These are phyloP conservation scores for Wickerhamiella bombiphila DNA, from an alignment of 805 yeast species.

Conservation along the genomic window DNA sequence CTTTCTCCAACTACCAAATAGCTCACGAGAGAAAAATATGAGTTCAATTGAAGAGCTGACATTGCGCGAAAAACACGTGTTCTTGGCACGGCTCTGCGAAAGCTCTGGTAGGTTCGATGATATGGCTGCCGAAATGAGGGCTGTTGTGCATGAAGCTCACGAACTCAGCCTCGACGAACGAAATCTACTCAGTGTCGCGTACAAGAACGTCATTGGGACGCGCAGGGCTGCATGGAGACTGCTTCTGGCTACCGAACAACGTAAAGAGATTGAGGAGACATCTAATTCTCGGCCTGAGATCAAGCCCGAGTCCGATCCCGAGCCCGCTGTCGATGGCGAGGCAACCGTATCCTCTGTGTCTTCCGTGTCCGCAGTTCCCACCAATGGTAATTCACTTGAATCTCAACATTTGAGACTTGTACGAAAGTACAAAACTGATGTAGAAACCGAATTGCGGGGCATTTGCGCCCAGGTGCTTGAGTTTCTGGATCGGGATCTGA, in stretches of 20 bases:
- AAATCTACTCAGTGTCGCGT: conserved; percentile 90
- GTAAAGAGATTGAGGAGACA: conserved; percentile 92
- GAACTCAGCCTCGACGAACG: conserved; percentile 97
- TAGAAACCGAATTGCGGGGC: conserved; percentile 80
- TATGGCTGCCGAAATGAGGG: conserved; percentile 97
- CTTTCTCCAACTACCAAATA: no score
- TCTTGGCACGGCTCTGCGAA: conserved; percentile 95
- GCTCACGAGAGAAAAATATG: no score
- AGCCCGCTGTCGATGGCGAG: no score
- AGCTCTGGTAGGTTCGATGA: conserved; percentile 99
- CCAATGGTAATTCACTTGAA: no score
- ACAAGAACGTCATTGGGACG: conserved; percentile 96
- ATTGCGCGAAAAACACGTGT: conserved; percentile 81
- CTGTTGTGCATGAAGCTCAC: conserved; percentile 90
- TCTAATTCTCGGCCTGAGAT: conserved; percentile 33
- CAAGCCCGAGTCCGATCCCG: neutral
- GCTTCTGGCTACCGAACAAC: conserved; percentile 94
- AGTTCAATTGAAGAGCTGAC: conserved; percentile 4
- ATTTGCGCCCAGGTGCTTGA: conserved; percentile 88
- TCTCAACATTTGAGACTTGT: conserved; percentile 65
- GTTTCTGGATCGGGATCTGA: conserved; percentile 77
- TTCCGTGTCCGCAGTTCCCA: no score
- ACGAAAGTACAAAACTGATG: conserved; percentile 87
- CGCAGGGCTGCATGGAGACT: conserved; percentile 99
- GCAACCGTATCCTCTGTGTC: no score